Conservation (phyloP, 768 basidiomycete genomes). For the Leccinum barrowsii region DNA sequence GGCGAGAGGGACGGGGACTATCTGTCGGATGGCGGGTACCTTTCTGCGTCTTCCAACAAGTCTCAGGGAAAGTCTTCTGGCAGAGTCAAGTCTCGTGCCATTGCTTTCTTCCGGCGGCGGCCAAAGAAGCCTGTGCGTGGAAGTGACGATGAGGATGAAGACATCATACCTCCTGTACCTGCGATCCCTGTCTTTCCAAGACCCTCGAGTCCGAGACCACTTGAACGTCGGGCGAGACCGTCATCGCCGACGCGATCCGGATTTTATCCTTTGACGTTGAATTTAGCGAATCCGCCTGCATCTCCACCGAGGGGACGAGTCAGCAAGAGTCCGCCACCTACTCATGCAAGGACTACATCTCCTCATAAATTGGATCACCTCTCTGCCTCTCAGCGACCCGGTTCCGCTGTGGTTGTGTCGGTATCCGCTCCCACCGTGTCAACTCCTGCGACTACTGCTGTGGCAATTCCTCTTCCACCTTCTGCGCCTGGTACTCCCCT, state of each 20-base stretch:
- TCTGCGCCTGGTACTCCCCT: slow-evolving; percentile 21
- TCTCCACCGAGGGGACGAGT: slow-evolving; percentile 18
- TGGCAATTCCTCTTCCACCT: slow-evolving; percentile 13
- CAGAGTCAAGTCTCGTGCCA: slow-evolving; percentile 30
- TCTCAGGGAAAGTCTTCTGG: slow-evolving; percentile 28
- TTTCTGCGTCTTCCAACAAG: slow-evolving; percentile 33
- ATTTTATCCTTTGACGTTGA: slow-evolving; percentile 27
- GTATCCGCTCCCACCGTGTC: slow-evolving; percentile 2
- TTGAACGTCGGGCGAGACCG: slow-evolving; percentile 23
- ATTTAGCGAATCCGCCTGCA: slow-evolving; percentile 17
- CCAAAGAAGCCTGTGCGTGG: slow-evolving; percentile 21
- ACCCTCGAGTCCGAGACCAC: slow-evolving; percentile 29
- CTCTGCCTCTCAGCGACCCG: slow-evolving; percentile 2
- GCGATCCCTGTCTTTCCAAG: slow-evolving; percentile 25
- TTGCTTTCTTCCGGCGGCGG: slow-evolving; percentile 33
- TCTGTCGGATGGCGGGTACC: slow-evolving; percentile 30
- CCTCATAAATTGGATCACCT: slow-evolving; percentile 11
- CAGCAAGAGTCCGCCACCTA: slow-evolving; percentile 29
- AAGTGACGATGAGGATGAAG: slow-evolving; percentile 33
- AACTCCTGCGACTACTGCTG: slow-evolving; percentile 4
- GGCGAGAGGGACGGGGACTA: slow-evolving; percentile 23
- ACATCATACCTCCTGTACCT: slow-evolving; percentile 30
- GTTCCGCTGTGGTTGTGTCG: slow-evolving; percentile 11
- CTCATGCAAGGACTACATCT: slow-evolving; percentile 7
- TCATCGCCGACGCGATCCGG: slow-evolving; percentile 29